These are phyloP conservation scores for Neltuma alba DNA, from an alignment of 306 rosid genomes.

Conservation along the genomic window DNA sequence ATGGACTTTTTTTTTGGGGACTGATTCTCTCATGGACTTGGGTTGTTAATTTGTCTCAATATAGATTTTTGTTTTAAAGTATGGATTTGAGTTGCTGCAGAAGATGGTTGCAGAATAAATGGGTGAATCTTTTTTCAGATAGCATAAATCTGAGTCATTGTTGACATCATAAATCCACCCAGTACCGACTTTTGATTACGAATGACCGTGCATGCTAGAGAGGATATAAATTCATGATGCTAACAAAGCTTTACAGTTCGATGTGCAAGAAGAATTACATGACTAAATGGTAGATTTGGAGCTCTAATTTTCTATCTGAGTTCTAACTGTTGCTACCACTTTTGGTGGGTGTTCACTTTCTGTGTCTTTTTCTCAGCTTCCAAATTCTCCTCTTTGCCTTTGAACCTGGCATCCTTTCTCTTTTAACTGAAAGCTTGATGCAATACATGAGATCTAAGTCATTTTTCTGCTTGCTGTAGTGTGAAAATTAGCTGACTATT, in stretches of 20 bases:
- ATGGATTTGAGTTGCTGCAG: no score
- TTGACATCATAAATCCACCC: no score
- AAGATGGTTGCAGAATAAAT: no score
- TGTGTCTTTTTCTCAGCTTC: background rate
- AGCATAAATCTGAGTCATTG: no score
- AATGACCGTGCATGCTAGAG: background rate
- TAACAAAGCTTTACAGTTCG: conserved; percentile 2
- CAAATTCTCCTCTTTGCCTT: background rate
- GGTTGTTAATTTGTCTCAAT: no score
- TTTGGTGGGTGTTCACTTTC: background rate
- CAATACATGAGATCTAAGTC: conserved; percentile 27
- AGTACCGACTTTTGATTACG: no score
- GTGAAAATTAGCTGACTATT: background rate
- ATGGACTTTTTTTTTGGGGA: no score
- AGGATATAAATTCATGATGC: background rate
- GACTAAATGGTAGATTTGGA: conserved; percentile 6
- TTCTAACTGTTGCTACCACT: background rate
- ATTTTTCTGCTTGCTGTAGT: background rate
- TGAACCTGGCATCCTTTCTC: background rate
- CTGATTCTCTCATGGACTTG: no score
- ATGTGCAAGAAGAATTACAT: conserved; percentile 27
- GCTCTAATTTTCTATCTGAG: no score
- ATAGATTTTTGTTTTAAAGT: no score
- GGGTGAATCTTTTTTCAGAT: no score
- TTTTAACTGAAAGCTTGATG: background rate